Base-by-base conservation (phyloP, 2,329 filamentous ascomycete genomes). In the Paraphoma sp. region DNA sequence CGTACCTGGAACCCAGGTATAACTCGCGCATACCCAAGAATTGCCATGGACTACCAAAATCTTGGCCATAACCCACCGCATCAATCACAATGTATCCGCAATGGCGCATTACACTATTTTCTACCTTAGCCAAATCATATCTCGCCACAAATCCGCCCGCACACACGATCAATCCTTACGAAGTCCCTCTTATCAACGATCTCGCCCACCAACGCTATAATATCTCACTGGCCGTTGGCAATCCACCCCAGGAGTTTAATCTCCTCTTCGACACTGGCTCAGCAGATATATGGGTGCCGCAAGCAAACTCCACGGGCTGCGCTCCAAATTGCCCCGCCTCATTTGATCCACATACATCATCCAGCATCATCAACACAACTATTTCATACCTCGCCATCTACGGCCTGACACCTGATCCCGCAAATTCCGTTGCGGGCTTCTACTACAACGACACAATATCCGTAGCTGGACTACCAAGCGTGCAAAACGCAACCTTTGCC, bases 381-480 rank as follows among this genome's bases (percentile, higher is more conserved):
- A 50, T 48, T 40, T 54, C 58, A 2, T 62, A 57, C 31, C 58
- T 61, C 30, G 62, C 48, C 0, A 52, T 57, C 36, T 65, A 59
- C 23, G 60, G 57, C 5, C 50, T 63, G 12, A 62, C 62, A 2
- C 60, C 56, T 11, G 57, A 59, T 29, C 54, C 56, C 5, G 51
- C 53, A 16, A 36, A 36, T 6, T 36, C 33, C 10, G 53, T 63
- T 44, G 11, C 59, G 4, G 62, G 60, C 10, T 42, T 48, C 10
- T 63, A 59, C 45, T 63, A 59, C 54, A 60, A 60, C 17, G 60
- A 63, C 31, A 61, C 43, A 6, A 11, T 63, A 4, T 10, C 10
- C 14, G 33, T 36, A 36, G 9, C 33, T 36, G 33, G 33, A 10
- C 33, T 36, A 3, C 33, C 33, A 10, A 14, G 10, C 10, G 10